Percentiles rank a stretch among this genome's conserved stretches.
Conservation (phyloP, 139 green algal genomes). For the Chlamydomonas eustigma region DNA sequence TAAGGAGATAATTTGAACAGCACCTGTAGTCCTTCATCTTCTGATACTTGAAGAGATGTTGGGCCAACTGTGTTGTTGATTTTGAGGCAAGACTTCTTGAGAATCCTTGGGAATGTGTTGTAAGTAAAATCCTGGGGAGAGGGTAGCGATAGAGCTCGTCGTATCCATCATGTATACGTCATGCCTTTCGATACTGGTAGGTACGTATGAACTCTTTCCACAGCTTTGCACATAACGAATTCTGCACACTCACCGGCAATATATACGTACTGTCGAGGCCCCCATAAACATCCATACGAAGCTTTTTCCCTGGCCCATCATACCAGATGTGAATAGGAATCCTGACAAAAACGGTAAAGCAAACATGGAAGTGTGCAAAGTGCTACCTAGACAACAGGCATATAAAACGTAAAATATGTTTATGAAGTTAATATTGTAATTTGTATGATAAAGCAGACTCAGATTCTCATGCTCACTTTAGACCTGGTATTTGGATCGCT, state of each 20-base stretch:
- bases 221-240: too few species aligned
- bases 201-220: too few species aligned
- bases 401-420: neutral
- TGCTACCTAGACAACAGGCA: neutral
- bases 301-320: neutral
- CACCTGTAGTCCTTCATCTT: too few species aligned
- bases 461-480: neutral
- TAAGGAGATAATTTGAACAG: too few species aligned
- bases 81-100: neutral
- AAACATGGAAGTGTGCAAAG: neutral
- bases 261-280: conserved; percentile 6
- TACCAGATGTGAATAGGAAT: conserved; percentile 8
- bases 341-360: neutral
- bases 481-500: neutral
- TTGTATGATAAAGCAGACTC: neutral
- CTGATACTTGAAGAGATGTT: too few species aligned
- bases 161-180: too few species aligned
- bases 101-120: conserved; percentile 6
- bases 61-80: conserved; percentile 1
- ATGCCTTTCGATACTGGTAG: too few species aligned
- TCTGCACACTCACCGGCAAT: neutral
- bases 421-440: neutral
- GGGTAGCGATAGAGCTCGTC: neutral
- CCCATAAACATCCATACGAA: conserved; percentile 4
- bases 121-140: neutral